These are phyloP conservation scores for Gryganskiella cystojenkinii DNA, from an alignment of 192 early-diverging fungal genomes.

Conservation along the genomic window DNA sequence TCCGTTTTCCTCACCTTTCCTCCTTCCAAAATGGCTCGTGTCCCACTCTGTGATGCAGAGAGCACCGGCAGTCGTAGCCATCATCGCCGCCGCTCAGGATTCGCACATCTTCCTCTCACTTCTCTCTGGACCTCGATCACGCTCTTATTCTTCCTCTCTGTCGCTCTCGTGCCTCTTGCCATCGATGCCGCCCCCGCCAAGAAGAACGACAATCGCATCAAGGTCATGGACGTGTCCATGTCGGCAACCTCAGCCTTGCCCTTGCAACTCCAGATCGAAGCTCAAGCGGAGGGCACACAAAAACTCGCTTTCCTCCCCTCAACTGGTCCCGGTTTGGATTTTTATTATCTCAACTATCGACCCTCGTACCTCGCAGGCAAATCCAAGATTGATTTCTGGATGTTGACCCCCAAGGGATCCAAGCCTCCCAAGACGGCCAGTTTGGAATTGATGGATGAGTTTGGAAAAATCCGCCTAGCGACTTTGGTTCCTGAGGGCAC, in stretches of 20 bases:
- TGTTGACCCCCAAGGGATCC: conserved; percentile 12
- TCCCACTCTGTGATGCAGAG: neutral
- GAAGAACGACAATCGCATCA: neutral
- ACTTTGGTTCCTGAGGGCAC: conserved; percentile 3
- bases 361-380: conserved; percentile 4
- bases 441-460: conserved; percentile 18
- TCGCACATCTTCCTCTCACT: too few relatives aligned
- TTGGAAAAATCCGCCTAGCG: conserved; percentile 2
- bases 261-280: conserved; percentile 18
- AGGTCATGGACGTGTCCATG: conserved; percentile 5
- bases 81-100: too few relatives aligned
- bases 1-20: neutral
- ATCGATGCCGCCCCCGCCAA: conserved; percentile 8
- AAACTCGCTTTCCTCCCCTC: conserved; percentile 20
- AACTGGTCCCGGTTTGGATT: neutral
- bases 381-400: conserved; percentile 22
- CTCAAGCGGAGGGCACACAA: conserved; percentile 3
- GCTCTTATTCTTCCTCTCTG: neutral
- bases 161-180: neutral
- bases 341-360: conserved; percentile 27
- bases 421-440: neutral
- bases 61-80: too few relatives aligned
- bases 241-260: neutral
- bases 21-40: neutral
- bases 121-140: too few relatives aligned